These are phyloP conservation scores for Tarenaya hassleriana DNA, from an alignment of 345 rosid genomes.

Conservation along the genomic window DNA sequence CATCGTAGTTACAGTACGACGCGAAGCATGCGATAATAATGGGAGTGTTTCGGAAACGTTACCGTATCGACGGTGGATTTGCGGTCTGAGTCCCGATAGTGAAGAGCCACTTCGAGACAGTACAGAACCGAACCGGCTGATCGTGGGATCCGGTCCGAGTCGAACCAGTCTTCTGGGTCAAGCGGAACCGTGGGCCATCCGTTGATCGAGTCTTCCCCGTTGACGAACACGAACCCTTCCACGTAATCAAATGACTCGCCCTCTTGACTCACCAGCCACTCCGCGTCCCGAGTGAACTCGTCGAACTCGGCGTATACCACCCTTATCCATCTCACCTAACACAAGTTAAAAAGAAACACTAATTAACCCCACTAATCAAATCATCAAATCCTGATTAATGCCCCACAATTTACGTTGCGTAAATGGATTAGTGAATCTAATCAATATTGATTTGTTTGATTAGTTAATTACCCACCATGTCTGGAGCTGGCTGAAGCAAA, in stretches of 20 bases:
- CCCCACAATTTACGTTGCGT: no score
- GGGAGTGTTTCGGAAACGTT: constrained; percentile 21
- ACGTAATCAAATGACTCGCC: constrained; percentile 64
- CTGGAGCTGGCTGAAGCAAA: constrained; percentile 65
- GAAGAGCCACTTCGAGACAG: constrained; percentile 77
- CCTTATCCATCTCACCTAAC: constrained; percentile 94
- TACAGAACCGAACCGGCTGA: constrained; percentile 69
- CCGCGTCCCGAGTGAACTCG: constrained; percentile 65
- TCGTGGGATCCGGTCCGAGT: constrained; percentile 39
- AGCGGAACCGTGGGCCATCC: constrained; percentile 83
- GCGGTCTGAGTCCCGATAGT: constrained; percentile 40
- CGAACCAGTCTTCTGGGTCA: constrained; percentile 34
- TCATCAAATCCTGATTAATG: not conserved
- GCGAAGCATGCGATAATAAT: constrained; percentile 13
- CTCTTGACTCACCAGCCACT: constrained; percentile 59
- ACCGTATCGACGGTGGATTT: constrained; percentile 57
- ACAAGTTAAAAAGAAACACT: constrained; percentile 8
- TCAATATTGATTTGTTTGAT: not conserved
- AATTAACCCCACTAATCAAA: not conserved
- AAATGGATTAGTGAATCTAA: not conserved
- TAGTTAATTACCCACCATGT: constrained; percentile 44
- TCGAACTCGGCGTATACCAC: constrained; percentile 67
- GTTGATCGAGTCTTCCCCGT: constrained; percentile 69
- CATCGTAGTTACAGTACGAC: not conserved
- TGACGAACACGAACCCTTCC: constrained; percentile 84